Conservation (phyloP, 108 stramenopile genomes). For the Pseudonitzschia multiseries region DNA sequence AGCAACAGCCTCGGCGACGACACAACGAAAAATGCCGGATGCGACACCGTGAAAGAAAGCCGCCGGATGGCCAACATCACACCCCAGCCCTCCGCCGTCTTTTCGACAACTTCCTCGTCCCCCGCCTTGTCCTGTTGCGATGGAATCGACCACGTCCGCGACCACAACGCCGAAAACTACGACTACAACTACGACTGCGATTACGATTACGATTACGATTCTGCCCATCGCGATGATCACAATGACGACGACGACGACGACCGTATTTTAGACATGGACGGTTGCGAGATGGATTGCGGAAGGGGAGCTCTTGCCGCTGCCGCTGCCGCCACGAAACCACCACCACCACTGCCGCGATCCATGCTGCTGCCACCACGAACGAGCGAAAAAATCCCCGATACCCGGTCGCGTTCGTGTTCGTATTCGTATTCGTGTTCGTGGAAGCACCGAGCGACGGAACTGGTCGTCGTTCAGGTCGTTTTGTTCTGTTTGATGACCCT, state of each 20-base stretch:
- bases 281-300: too few relatives aligned
- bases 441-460: background rate
- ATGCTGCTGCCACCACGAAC: too few relatives aligned
- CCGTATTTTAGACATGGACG: too few relatives aligned
- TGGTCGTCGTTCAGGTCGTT: background rate
- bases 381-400: background rate
- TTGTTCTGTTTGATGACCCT: background rate
- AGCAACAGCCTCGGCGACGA: too few relatives aligned
- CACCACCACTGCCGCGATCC: too few relatives aligned
- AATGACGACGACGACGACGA: conserved; percentile 1
- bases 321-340: too few relatives aligned
- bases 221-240: too few relatives aligned
- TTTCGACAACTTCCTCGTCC: conserved; percentile 1
- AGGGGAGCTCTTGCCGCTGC: too few relatives aligned
- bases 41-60: background rate
- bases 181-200: too few relatives aligned
- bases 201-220: conserved; percentile 1
- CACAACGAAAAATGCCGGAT: background rate
- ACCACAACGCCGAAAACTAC: background rate
- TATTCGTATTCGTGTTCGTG: background rate
- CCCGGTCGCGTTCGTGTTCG: background rate
- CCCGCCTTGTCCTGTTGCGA: background rate
- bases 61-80: background rate
- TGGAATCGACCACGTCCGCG: background rate
- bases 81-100: background rate